Evolutionary conservation across 306 rosid species (phyloP), one percentile per base, ranked within the genome.

Genomic region (Sindora glabra): DNA sequence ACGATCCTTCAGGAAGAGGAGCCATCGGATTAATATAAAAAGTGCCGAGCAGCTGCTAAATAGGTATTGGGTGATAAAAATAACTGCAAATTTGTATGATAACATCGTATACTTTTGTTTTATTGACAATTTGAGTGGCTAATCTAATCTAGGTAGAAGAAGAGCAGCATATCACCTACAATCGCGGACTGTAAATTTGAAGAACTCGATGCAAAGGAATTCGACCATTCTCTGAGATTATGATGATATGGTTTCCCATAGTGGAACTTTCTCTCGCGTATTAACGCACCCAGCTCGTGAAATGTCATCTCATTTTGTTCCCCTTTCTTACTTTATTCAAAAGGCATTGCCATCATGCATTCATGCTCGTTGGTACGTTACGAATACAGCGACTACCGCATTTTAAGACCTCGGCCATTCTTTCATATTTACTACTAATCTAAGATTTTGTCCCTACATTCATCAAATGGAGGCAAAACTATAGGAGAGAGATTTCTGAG

Each of bases 141-240:
- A n/a, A n/a, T n/a, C n/a, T n/a, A n/a, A n/a, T n/a, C n/a, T n/a
- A n/a, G n/a, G n/a, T n/a, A n/a, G n/a, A n/a, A n/a, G n/a, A n/a
- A n/a, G n/a, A n/a, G n/a, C n/a, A n/a, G 47, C 36, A 42, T 30
- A 56, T 46, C 29, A 39, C 22, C 64, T 44, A 53, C 32, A 33
- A 10, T 51, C n/a, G n/a, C n/a, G n/a, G n/a, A n/a, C n/a, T n/a
- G 63, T 47, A 24, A 67, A 47, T 46, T 77, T 62, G 73, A 77
- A 79, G 71, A 82, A 80, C 85, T 82, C 82, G 80, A 82, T 74
- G 84, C 71, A 72, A 73, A 78, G 63, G 65, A 67, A 71, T 61
- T 75, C 81, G n/a, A 76, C 78, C 56, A 25, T 63, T 68, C 68
- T 65, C 73, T 77, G 83, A 83, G 77, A 85, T 83, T 89, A 64